Base-by-base conservation (phyloP, 805 yeast genomes). In the Spathaspora gorwiae region DNA sequence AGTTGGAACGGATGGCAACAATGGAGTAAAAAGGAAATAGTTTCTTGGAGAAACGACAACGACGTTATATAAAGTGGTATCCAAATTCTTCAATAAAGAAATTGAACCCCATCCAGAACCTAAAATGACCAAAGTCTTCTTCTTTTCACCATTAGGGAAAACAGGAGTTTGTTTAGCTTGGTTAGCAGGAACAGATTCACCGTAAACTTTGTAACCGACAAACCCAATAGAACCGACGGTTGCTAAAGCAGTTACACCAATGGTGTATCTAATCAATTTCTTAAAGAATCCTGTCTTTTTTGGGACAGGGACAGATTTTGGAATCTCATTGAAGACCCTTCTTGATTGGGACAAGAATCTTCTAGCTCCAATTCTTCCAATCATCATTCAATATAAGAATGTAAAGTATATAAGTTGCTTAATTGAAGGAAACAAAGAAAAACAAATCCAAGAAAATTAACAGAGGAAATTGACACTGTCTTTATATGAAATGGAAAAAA, bases 91-190 rank as follows among this genome's bases (percentile, higher is more conserved):
- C 68, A 90, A 76, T 49, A 90, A 70, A 6, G 96, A 83, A 44
- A 90, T 84, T 10, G 95, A 80, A 49, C 96, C 97, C 98, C 98
- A 90, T 44, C 97, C 98, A 19, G 96, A 82, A 50, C 95, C 95
- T 61, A 80, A 79, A 66, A 78, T 83, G 43, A 92, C 94, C 57
- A 83, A 68, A n/a, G 85, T 81, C 66, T 84, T 83, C 74, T 80
- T 83, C 60, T 74, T 67, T 47, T 79, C 78, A 46, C 86, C 88
- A 51, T 72, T 73, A 40, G 74, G 69, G 50, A 78, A 72, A 13
- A 70, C 64, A 9, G 79, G 73, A n/a, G 79, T 68, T 59, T 84
- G 89, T 43, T 83, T 81, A 40, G 66, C 54, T 60, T 84, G 90
- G 13, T 72, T 67, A 31, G 72, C 68, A 6, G 90, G 90, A 53